Evolutionary conservation across 1,284 basidiomycete genomes (phyloP).

Genomic region (Sphaerobolus stellatus): DNA sequence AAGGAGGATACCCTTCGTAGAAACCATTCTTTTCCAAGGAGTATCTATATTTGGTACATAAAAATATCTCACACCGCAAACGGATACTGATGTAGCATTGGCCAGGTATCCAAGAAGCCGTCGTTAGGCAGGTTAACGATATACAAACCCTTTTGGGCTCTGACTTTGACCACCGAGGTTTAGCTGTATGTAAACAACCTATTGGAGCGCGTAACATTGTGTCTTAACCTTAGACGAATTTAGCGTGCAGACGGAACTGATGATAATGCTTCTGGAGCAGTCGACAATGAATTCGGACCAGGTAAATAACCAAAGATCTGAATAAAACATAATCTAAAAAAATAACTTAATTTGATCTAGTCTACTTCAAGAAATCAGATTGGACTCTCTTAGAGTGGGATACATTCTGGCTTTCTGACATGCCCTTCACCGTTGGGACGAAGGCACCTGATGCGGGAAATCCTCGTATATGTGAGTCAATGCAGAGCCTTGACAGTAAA

Average conservation of each 20-base stretch:
- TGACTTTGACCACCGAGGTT: slow-evolving; percentile 36
- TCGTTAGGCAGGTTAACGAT: slow-evolving; percentile 60
- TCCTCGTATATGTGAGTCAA: slow-evolving; percentile 4
- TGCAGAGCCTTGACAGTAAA: background rate
- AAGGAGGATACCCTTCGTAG: slow-evolving; percentile 45
- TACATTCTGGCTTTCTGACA: slow-evolving; percentile 7
- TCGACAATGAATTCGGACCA: slow-evolving; percentile 6
- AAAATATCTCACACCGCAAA: background rate
- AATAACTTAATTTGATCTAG: background rate
- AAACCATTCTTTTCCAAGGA: slow-evolving; percentile 40
- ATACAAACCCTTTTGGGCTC: slow-evolving; percentile 52
- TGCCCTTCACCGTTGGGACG: background rate
- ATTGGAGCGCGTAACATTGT: background rate
- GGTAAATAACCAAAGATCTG: background rate
- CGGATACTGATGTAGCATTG: slow-evolving; percentile 21
- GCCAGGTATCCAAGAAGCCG: slow-evolving; percentile 59
- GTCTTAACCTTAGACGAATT: background rate
- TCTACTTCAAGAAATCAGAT: background rate
- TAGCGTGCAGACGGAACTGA: background rate
- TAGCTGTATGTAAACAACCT: background rate
- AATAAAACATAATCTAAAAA: background rate
- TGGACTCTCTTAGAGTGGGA: background rate
- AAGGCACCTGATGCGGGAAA: slow-evolving; percentile 7
- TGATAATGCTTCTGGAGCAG: background rate
- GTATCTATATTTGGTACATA: slow-evolving; percentile 38